phyloP scores from a whole-genome alignment of 78 protist species.

The Bodo saltans region DNA sequence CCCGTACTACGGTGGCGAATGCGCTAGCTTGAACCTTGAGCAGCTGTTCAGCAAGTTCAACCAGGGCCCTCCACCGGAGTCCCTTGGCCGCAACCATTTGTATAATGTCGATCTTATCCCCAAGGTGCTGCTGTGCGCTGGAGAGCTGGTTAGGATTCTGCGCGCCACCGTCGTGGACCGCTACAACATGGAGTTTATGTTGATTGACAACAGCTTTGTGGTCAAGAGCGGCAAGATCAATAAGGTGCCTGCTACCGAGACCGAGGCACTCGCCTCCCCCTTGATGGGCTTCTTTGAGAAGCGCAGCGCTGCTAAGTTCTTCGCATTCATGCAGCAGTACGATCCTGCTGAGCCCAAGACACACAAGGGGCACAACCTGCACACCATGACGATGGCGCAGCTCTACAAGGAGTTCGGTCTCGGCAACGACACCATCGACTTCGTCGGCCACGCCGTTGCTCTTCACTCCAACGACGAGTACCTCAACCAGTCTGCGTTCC shows the following conservation, averaged over 20 bases:
- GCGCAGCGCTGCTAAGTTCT: slow-evolving; percentile 74
- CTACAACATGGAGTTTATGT: slow-evolving; percentile 93
- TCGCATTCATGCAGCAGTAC: slow-evolving; percentile 68
- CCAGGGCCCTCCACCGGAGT: slow-evolving; percentile 30
- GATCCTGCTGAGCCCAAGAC: slow-evolving; percentile 70
- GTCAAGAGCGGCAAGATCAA: slow-evolving; percentile 56
- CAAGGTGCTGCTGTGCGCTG: slow-evolving; percentile 91
- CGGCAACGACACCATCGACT: slow-evolving; percentile 76
- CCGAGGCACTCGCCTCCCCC: slow-evolving; percentile 82
- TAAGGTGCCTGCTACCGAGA: slow-evolving; percentile 91
- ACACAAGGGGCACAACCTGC: slow-evolving; percentile 46
- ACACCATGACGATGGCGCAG: slow-evolving; percentile 54
- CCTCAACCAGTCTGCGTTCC: slow-evolving; percentile 72
- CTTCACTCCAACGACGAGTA: slow-evolving; percentile 46
- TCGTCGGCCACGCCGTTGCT: slow-evolving; percentile 95
- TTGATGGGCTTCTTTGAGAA: slow-evolving; percentile 96
- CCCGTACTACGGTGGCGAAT: slow-evolving; percentile 96
- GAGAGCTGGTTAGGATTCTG: slow-evolving; percentile 90
- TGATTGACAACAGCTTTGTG: slow-evolving; percentile 85
- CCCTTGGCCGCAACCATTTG: slow-evolving; percentile 83
- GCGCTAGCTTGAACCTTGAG: slow-evolving; percentile 86
- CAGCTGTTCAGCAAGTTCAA: slow-evolving; percentile 66
- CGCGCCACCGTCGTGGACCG: slow-evolving; percentile 87
- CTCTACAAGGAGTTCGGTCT: slow-evolving; percentile 79
- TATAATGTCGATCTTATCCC: slow-evolving; percentile 95